A percentile compares a stretch with the other conserved stretches of the same genome.
Conservation (phyloP, 2,329 filamentous ascomycete species). For the Fusarium aywerte region DNA sequence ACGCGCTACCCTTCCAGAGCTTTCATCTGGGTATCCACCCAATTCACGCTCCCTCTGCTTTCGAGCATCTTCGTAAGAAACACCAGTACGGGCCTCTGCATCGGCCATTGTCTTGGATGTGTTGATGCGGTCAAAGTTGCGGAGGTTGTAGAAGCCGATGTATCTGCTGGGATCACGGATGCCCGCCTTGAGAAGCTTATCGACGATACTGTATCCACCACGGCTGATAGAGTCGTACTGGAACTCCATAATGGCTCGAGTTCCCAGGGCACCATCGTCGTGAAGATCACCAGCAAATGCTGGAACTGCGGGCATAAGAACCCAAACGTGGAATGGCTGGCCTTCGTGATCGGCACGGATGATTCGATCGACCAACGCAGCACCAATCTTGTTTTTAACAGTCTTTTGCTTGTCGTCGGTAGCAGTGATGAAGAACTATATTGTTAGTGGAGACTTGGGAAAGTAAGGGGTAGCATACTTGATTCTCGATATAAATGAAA, state of each 20-base stretch:
- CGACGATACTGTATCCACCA: constrained; percentile 81
- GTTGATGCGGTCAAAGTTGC: constrained; percentile 87
- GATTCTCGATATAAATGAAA: constrained; percentile 84
- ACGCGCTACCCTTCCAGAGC: constrained; percentile 33
- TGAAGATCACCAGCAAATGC: constrained; percentile 85
- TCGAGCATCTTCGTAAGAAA: constrained; percentile 74
- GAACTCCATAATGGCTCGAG: constrained; percentile 88
- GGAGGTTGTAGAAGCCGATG: constrained; percentile 85
- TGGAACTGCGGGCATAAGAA: constrained; percentile 82
- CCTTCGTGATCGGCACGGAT: constrained; percentile 73
- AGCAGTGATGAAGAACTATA: constrained; percentile 83
- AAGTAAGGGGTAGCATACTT: constrained; percentile 50
- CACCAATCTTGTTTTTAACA: constrained; percentile 81
- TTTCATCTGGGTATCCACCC: constrained; percentile 55
- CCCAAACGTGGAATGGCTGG: constrained; percentile 77
- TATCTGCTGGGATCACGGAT: constrained; percentile 75
- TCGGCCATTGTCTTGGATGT: constrained; percentile 68
- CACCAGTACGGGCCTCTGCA: constrained; percentile 71
- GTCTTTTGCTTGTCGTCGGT: constrained; percentile 76
- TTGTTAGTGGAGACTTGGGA: not conserved
- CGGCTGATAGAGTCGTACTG: constrained; percentile 84
- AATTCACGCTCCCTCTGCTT: constrained; percentile 70
- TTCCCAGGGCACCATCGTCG: constrained; percentile 76
- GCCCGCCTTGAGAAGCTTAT: constrained; percentile 74
- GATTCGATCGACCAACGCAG: constrained; percentile 81